Evolutionary conservation across 2,329 filamentous ascomycete species (phyloP).

Genomic region (Ceratocystis harringtonii): DNA sequence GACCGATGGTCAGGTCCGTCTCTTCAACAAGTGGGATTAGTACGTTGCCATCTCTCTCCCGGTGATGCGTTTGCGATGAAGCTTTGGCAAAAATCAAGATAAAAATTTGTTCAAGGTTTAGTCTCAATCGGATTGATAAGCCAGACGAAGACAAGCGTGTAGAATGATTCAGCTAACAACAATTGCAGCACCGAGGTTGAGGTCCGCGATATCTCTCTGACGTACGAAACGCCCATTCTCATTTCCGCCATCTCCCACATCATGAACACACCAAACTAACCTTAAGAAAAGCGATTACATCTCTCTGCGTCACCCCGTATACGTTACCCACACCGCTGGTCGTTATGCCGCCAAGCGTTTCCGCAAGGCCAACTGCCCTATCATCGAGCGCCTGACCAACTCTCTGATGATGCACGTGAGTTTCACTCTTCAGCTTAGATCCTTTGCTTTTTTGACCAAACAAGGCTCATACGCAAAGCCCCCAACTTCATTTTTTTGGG

Average conservation of each 20-base stretch:
- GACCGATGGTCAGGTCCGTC: constrained; percentile 85
- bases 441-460: background rate
- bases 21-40: constrained; percentile 95
- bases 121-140: background rate
- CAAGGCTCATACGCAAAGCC: background rate
- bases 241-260: background rate
- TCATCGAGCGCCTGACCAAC: constrained; percentile 99
- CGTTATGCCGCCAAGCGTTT: constrained; percentile 99
- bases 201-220: constrained; percentile 98
- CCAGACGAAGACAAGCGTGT: background rate
- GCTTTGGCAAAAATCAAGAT: constrained; percentile 1
- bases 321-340: constrained; percentile 96
- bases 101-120: background rate
- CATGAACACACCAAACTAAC: constrained; percentile 8
- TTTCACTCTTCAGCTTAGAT: background rate
- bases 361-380: constrained; percentile 99
- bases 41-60: constrained; percentile 14
- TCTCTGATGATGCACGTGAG: constrained; percentile 94
- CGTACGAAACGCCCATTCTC: constrained; percentile 42
- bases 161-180: constrained; percentile 10
- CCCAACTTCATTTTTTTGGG: background rate
- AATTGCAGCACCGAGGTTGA: constrained; percentile 57
- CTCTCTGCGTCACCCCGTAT: constrained; percentile 97
- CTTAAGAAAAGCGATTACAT: constrained; percentile 73
- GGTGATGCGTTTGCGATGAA: constrained; percentile 10